phyloP scores from a whole-genome alignment of 2,329 filamentous ascomycete genomes.

The Madurella mycetomatis region DNA sequence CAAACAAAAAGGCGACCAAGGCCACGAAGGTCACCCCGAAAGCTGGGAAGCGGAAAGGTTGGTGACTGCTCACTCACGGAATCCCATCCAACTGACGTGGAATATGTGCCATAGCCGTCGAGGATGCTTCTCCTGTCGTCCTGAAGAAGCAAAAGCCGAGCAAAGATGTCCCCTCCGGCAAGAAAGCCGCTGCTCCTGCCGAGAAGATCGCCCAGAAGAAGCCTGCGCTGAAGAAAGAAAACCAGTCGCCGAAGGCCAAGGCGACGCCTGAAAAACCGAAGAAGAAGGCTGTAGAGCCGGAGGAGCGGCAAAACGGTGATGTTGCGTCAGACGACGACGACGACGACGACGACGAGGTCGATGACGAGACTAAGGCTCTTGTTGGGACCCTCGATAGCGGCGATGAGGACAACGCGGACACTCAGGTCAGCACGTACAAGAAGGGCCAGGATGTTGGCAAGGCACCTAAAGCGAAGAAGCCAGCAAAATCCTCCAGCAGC shows the following conservation, averaged over 20 bases:
- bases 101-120: slow-evolving; percentile 17
- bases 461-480: slow-evolving; percentile 45
- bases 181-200: slow-evolving; percentile 13
- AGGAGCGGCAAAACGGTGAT: slow-evolving; percentile 12
- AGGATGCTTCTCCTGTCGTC: slow-evolving; percentile 27
- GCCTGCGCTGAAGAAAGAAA: slow-evolving; percentile 21
- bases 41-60: slow-evolving; percentile 29
- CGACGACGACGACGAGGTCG: slow-evolving; percentile 24
- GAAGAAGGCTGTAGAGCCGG: slow-evolving; percentile 20
- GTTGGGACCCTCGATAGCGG: slow-evolving; percentile 25
- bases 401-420: slow-evolving; percentile 20
- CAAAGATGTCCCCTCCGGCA: slow-evolving; percentile 20
- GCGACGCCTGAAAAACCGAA: slow-evolving; percentile 13
- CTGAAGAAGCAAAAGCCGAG: slow-evolving; percentile 29
- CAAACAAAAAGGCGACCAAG: slow-evolving; percentile 18
- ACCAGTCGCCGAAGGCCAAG: slow-evolving; percentile 19
- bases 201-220: slow-evolving; percentile 15
- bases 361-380: slow-evolving; percentile 27
- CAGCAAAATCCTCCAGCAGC: slow-evolving; percentile 40
- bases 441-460: slow-evolving; percentile 33
- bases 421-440: slow-evolving; percentile 25
- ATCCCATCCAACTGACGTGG: not conserved
- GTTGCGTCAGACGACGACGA: slow-evolving; percentile 8
- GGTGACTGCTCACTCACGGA: not conserved
- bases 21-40: slow-evolving; percentile 21